phyloP scores from a whole-genome alignment of 805 yeast species.

The Metschnikowia shivogae region DNA sequence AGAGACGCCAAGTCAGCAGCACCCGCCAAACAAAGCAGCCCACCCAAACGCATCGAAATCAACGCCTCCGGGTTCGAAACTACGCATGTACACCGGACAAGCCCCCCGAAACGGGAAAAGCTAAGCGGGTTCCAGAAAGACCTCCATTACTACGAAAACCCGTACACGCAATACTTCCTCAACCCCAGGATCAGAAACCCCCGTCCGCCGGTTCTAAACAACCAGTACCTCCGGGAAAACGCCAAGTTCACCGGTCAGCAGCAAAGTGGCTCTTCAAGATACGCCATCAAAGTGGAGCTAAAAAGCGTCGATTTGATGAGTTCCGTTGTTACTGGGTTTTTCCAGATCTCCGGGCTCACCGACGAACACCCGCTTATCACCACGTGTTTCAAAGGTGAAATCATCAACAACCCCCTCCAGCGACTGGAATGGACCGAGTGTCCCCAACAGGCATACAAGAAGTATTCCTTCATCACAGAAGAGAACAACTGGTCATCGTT shows the following conservation, averaged over 20 bases:
- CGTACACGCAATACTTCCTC: slow-evolving; percentile 10
- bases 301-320: slow-evolving; percentile 59
- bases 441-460: slow-evolving; percentile 12
- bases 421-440: slow-evolving; percentile 21
- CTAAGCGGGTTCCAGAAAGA: not conserved
- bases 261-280: slow-evolving; percentile 60
- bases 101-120: not conserved
- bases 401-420: slow-evolving; percentile 48
- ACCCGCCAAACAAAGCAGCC: not conserved
- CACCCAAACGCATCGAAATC: slow-evolving; percentile 3
- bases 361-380: slow-evolving; percentile 57
- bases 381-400: slow-evolving; percentile 73
- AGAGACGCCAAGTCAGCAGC: slow-evolving; percentile 1
- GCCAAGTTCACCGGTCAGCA: slow-evolving; percentile 64
- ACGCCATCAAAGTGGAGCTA: slow-evolving; percentile 65
- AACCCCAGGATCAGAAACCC: slow-evolving; percentile 3
- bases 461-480: slow-evolving; percentile 54
- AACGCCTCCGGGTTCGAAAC: slow-evolving; percentile 7
- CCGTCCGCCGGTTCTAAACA: slow-evolving; percentile 29
- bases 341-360: slow-evolving; percentile 63
- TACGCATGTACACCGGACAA: not conserved
- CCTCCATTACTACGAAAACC: slow-evolving; percentile 5
- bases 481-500: slow-evolving; percentile 54
- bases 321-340: slow-evolving; percentile 48
- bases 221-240: slow-evolving; percentile 53